phyloP scores from a whole-genome alignment of 768 basidiomycete species.

The Rhizopogon vulgaris region DNA sequence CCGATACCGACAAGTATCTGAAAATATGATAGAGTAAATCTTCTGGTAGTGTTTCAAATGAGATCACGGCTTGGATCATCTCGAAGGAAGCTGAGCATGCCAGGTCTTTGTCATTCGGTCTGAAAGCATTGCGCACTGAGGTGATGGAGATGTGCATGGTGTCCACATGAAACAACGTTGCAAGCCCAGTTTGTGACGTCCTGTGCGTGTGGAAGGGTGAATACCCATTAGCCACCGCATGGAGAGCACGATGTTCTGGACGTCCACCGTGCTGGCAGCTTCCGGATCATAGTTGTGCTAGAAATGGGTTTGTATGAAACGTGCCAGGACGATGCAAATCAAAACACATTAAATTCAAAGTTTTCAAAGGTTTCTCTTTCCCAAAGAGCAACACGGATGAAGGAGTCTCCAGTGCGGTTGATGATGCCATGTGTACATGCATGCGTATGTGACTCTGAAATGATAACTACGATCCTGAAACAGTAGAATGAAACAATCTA shows the following conservation, averaged over 20 bases:
- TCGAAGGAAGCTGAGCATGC: background rate
- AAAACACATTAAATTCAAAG: background rate
- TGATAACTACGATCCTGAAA: too few relatives aligned
- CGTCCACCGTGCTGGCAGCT: background rate
- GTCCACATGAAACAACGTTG: conserved; percentile 1
- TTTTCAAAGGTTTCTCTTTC: too few relatives aligned
- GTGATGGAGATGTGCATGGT: conserved; percentile 1
- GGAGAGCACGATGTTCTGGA: conserved; percentile 1
- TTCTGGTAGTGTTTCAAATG: background rate
- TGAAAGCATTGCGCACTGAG: background rate
- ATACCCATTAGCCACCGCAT: background rate
- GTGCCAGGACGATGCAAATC: background rate
- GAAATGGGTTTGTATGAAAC: background rate
- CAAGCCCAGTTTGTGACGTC: background rate
- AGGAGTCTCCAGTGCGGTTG: background rate
- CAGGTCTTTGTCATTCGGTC: background rate
- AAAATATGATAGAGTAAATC: background rate
- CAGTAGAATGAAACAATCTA: too few relatives aligned
- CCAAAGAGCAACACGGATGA: background rate
- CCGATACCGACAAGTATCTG: background rate
- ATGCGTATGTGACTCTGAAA: too few relatives aligned
- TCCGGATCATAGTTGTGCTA: background rate
- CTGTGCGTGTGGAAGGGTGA: background rate
- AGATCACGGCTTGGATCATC: conserved; percentile 1
- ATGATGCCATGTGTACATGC: too few relatives aligned